Base-by-base conservation (phyloP, 2,329 filamentous ascomycete genomes). In the Ophiocordyceps polyrhachis-furcata region DNA sequence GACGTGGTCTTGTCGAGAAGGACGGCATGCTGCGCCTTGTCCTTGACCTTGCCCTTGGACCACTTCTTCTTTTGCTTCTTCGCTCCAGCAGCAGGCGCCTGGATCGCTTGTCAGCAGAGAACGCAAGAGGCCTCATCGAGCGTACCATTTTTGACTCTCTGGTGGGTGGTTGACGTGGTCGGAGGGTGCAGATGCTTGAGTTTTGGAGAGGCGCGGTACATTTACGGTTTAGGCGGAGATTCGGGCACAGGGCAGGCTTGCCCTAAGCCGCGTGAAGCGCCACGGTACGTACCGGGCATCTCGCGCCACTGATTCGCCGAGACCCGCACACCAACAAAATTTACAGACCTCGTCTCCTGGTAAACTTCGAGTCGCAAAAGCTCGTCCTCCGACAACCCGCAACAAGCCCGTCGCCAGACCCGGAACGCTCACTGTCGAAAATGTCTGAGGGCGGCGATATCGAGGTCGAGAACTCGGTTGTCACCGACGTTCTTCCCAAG, bases 11-110 rank as follows among this genome's bases (percentile, higher is more conserved):
- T 98, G 78, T 98, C 91, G 73, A 98, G 86, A 65, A 96, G 77
- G 71, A 98, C 91, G 70, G 84, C 85, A 80, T 98, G 91, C 70
- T 96, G 83, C 72, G 91, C 89, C 88, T 98, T 98, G 81, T 98
- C 91, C 91, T 98, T 98, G 77, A 98, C 91, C 87, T 68, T 74
- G 57, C 63, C 60, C 61, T 67, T 67, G 50, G 64, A 67, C 65
- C 65, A 68, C 65, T 69, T 67, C 64, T 68, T 68, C 65, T 68
- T 69, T 61, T 68, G 64, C 62, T 68, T 68, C 63, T 66, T 67
- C 58, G 59, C 64, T 63, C 63, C 64, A 57, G 63, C 61, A 58
- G 64, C 63, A 55, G 64, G 62, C 58, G 63, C 63, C 65, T 65
- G 50, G 46, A 31, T 9, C 11, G 19, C 46, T 21, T 20, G 25